Conservation (phyloP, 225 moss, liverwort and hornwort species). For the Neckera pumila region DNA sequence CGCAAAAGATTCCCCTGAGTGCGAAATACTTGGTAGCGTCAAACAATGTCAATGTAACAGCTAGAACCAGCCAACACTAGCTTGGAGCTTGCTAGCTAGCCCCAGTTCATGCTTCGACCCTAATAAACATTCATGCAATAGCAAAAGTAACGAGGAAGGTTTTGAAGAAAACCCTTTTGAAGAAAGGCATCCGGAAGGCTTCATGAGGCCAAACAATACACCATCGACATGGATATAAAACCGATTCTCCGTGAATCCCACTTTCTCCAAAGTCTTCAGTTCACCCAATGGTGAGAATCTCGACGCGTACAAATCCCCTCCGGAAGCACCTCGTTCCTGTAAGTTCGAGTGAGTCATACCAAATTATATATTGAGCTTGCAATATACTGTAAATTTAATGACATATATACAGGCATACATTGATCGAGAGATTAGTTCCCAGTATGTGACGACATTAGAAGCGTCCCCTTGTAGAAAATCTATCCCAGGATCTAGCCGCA, state of each 20-base stretch:
- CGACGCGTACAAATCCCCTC: no score
- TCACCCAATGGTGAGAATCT: background rate
- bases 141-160: background rate
- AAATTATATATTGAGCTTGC: no score
- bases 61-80: background rate
- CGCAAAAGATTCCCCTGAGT: background rate
- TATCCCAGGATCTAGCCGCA: background rate
- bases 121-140: background rate
- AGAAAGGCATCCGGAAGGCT: slow-evolving; percentile 17
- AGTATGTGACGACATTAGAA: background rate
- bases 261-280: slow-evolving; percentile 24
- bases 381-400: background rate
- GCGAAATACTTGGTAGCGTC: background rate
- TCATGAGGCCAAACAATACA: slow-evolving; percentile 52
- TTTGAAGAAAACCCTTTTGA: slow-evolving; percentile 24
- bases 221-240: slow-evolving; percentile 62
- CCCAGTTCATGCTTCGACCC: background rate
- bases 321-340: no score
- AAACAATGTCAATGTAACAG: background rate
- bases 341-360: no score
- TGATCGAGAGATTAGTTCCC: background rate
- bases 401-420: background rate
- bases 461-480: no score
- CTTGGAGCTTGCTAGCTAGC: background rate
- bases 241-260: slow-evolving; percentile 24